Evolutionary conservation across 2,329 filamentous ascomycete genomes (phyloP).

Genomic region (Sporothrix pseudoabietina): DNA sequence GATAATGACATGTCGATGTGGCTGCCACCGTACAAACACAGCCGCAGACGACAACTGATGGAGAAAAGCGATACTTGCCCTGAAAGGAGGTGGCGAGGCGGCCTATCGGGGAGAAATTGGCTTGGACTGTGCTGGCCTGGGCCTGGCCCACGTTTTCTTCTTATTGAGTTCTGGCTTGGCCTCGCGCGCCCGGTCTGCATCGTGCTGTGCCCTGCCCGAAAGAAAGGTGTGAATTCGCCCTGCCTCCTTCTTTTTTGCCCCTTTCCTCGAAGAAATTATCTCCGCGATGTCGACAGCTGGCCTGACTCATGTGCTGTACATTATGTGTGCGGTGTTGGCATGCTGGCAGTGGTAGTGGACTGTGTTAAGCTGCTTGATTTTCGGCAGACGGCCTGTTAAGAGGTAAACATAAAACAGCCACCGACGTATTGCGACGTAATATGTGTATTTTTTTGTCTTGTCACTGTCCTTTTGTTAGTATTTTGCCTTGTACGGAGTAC

Average conservation of each 20-base stretch:
- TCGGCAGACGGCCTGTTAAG: neutral
- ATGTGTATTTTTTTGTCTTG: neutral
- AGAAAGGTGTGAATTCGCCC: neutral
- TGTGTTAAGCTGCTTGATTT: neutral
- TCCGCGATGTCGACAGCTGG: neutral
- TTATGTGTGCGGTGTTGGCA: neutral
- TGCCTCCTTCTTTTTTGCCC: neutral
- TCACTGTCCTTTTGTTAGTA: neutral
- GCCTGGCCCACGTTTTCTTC: neutral
- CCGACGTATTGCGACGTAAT: constrained; percentile 12
- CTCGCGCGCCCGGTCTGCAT: neutral
- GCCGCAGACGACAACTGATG: neutral
- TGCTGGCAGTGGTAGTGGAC: neutral
- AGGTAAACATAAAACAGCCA: neutral
- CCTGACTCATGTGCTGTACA: neutral
- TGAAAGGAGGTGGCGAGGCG: constrained; percentile 20
- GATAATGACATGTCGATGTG: constrained; percentile 4
- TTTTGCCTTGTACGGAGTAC: neutral
- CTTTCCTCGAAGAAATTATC: neutral
- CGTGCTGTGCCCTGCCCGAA: neutral
- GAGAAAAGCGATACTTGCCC: neutral
- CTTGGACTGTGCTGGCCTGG: constrained; percentile 7
- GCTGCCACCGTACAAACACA: neutral
- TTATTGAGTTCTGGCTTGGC: neutral
- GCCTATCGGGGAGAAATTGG: constrained; percentile 7